Evolutionary conservation across 495 filamentous ascomycete species (phyloP).

Genomic region (Podospora bellae-mahoneyi): DNA sequence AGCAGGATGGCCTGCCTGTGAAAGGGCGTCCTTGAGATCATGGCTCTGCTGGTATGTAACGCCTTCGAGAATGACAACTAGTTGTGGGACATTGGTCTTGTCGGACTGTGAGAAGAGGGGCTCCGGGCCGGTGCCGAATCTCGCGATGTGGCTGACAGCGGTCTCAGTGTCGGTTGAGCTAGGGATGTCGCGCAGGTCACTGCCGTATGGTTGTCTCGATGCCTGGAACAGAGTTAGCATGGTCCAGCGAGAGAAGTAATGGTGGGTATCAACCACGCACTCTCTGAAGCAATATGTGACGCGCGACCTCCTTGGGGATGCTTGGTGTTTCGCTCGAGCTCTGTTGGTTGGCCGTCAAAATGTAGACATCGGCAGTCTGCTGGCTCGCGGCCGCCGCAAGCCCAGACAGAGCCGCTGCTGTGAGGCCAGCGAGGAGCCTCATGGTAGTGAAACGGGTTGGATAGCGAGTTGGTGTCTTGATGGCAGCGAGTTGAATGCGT

Average conservation of each 20-base stretch:
- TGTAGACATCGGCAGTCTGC: constrained; percentile 31
- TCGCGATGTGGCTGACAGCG: constrained; percentile 40
- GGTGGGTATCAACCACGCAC: constrained; percentile 2
- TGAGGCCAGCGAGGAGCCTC: constrained; percentile 30
- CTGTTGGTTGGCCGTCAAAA: constrained; percentile 24
- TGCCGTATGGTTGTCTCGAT: constrained; percentile 35
- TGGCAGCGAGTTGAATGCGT: background rate
- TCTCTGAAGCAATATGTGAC: constrained; percentile 37
- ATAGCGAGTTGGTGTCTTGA: background rate
- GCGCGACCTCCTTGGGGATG: constrained; percentile 36
- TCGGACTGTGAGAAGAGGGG: constrained; percentile 40
- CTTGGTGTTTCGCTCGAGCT: constrained; percentile 21
- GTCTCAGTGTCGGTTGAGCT: constrained; percentile 35
- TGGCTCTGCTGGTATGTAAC: constrained; percentile 32
- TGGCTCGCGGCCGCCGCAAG: constrained; percentile 26
- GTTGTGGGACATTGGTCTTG: constrained; percentile 40
- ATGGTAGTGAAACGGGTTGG: constrained; percentile 19
- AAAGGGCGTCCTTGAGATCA: constrained; percentile 32
- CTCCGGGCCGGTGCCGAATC: constrained; percentile 38
- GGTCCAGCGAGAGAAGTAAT: constrained; percentile 19
- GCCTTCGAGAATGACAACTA: constrained; percentile 51
- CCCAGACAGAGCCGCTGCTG: constrained; percentile 30
- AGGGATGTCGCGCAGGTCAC: constrained; percentile 41
- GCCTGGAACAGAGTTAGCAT: constrained; percentile 40
- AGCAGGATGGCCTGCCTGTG: constrained; percentile 30